A percentile compares a stretch with the other conserved stretches of the same genome.
These are phyloP conservation scores for Gaertneriomyces sp. DNA, from an alignment of 192 early-diverging fungal genomes.

Conservation along the genomic window DNA sequence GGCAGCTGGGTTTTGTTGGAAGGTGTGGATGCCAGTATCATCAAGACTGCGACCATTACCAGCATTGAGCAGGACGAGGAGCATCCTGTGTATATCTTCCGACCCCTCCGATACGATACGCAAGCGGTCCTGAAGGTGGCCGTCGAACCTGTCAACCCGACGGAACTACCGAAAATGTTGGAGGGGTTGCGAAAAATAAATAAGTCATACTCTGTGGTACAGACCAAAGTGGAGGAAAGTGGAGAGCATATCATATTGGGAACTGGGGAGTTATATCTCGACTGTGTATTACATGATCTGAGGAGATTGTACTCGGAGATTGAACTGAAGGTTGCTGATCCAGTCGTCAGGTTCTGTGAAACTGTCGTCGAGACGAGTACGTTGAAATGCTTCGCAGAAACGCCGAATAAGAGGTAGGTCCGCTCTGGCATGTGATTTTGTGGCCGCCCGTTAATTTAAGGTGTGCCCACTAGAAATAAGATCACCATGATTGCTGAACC, in stretches of 20 bases:
- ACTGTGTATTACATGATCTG: conserved; percentile 95
- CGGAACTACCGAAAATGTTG: conserved; percentile 96
- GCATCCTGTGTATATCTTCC: conserved; percentile 78
- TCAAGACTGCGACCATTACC: conserved; percentile 93
- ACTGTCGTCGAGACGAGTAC: conserved; percentile 92
- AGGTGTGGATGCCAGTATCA: conserved; percentile 89
- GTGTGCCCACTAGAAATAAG: conserved; percentile 67
- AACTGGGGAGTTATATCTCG: conserved; percentile 93
- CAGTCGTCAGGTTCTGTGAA: conserved; percentile 92
- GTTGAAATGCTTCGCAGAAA: conserved; percentile 94
- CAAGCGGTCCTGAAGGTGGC: conserved; percentile 89
- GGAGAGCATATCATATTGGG: conserved; percentile 95
- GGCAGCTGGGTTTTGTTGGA: conserved; percentile 88
- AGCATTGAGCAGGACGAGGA: conserved; percentile 50
- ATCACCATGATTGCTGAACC: conserved; percentile 95
- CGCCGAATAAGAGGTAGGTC: conserved; percentile 94
- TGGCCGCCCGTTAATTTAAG: neutral
- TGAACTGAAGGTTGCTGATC: conserved; percentile 97
- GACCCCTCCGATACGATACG: conserved; percentile 78
- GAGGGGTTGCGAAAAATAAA: conserved; percentile 94
- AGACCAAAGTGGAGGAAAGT: conserved; percentile 91
- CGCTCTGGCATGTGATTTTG: neutral
- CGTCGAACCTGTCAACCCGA: conserved; percentile 95
- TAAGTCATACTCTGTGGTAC: conserved; percentile 87
- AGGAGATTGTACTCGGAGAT: conserved; percentile 91